Conservation (phyloP, 805 yeast genomes). For the Candida railenensis region DNA sequence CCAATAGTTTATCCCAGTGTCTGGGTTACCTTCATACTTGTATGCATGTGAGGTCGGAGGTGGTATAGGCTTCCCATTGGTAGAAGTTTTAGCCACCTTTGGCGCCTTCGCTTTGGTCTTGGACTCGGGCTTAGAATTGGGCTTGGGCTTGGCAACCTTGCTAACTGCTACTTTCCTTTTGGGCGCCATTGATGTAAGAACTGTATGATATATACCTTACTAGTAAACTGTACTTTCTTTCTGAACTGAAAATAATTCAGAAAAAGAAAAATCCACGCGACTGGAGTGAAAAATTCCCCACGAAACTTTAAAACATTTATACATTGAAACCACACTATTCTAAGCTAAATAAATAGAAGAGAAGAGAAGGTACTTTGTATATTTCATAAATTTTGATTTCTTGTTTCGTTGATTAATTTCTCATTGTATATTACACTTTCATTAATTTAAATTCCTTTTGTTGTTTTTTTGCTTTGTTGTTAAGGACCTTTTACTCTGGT, state of each 20-base stretch:
- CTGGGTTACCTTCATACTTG: slow-evolving; percentile 6
- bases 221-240: background rate
- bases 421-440: background rate
- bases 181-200: slow-evolving; percentile 2
- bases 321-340: too few relatives aligned
- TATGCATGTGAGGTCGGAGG: slow-evolving; percentile 6
- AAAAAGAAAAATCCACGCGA: too few relatives aligned
- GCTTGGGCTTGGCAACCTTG: background rate
- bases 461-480: too few relatives aligned
- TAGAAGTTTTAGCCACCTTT: background rate
- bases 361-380: too few relatives aligned
- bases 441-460: too few relatives aligned
- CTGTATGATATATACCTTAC: too few relatives aligned
- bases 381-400: too few relatives aligned
- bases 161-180: background rate
- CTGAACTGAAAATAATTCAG: too few relatives aligned
- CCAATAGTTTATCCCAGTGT: slow-evolving; percentile 40
- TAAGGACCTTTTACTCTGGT: background rate
- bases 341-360: too few relatives aligned
- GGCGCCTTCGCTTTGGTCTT: background rate
- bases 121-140: background rate
- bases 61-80: background rate
- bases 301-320: too few relatives aligned
- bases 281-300: too few relatives aligned
- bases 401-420: background rate